Evolutionary conservation across 768 basidiomycete species (phyloP), one percentile per base, ranked within the genome.

Genomic region (Porpolomopsis calyptriformis): DNA sequence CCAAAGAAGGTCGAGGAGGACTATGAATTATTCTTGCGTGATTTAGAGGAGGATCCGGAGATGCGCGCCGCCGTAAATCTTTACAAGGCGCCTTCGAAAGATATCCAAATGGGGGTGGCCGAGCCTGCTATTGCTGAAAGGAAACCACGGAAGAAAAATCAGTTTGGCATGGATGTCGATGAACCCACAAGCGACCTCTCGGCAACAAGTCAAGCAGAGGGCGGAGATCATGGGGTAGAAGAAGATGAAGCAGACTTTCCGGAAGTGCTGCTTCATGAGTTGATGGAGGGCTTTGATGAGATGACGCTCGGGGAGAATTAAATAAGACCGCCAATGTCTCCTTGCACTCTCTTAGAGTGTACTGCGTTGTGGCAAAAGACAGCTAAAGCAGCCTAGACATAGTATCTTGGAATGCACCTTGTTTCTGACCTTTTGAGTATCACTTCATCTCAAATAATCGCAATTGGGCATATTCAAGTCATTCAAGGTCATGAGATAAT

Each of bases 21-120:
- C 60, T 99, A 98, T 64, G 96, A 98, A 69, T 52, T 88, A 42
- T 99, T 99, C 78, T 67, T 98, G 64, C 76, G 85, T 38, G 92
- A 96, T 51, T 64, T 97, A 40, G 92, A 96, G 64, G 94, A 98
- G 62, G 93, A 97, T 64, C 82, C 82, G 18, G 93, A 97, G 69
- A 68, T 98, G 69, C 77, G 94, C 31, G 72, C 74, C 4, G 78
- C 78, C 7, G 82, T 98, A 55, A 93, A 96, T 63, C 57, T 97
- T 46, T 98, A 94, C 72, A 86, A 82, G 65, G 68, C 76, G 2
- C n/a, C n/a, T n/a, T 51, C 58, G 9, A 73, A 54, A 52, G 70
- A 78, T 46, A 72, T 71, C 41, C 69, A 68, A 55, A 77, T 80
- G 73, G 72, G 64, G 39, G 66, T 67, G 52, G 72, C 65, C 3